These are phyloP conservation scores for Colletotrichum caudatum DNA, from an alignment of 2,329 filamentous ascomycete genomes.

Conservation along the genomic window DNA sequence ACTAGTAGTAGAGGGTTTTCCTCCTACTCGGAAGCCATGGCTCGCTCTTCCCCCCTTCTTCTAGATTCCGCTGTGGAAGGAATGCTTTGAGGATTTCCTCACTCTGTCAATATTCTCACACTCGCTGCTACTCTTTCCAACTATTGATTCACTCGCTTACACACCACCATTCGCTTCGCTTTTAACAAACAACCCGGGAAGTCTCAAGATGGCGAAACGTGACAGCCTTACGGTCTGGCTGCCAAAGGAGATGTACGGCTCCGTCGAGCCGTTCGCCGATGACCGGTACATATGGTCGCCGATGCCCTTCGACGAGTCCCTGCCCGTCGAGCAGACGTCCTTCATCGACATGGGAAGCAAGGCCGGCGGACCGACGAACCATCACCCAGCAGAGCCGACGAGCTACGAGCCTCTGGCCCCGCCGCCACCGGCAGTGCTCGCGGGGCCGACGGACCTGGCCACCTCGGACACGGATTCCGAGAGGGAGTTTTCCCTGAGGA, in stretches of 20 bases:
- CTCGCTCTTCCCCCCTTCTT: not conserved
- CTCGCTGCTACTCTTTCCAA: not conserved
- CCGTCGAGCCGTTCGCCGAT: constrained; percentile 35
- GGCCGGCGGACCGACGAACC: not conserved
- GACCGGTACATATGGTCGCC: constrained; percentile 33
- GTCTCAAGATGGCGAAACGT: constrained; percentile 13
- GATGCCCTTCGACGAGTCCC: constrained; percentile 34
- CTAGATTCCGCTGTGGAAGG: not conserved
- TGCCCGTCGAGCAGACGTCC: constrained; percentile 35
- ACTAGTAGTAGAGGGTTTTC: not conserved
- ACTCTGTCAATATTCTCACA: not conserved
- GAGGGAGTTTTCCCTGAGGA: constrained; percentile 6
- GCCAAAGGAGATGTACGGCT: constrained; percentile 37
- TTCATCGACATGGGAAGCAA: constrained; percentile 30
- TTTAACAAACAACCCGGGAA: not conserved
- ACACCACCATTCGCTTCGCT: not conserved
- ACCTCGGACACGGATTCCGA: constrained; percentile 30
- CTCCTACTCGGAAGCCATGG: constrained; percentile 9
- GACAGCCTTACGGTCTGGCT: constrained; percentile 37
- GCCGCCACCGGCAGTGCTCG: not conserved
- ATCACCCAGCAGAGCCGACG: not conserved
- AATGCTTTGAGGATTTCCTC: not conserved
- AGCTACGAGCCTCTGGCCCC: constrained; percentile 5
- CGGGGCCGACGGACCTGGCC: constrained; percentile 9
- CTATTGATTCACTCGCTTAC: not conserved